Percentiles rank a stretch among this genome's conserved stretches.
phyloP scores from a whole-genome alignment of 768 basidiomycete genomes.

The Sporobolomyces phaffii region DNA sequence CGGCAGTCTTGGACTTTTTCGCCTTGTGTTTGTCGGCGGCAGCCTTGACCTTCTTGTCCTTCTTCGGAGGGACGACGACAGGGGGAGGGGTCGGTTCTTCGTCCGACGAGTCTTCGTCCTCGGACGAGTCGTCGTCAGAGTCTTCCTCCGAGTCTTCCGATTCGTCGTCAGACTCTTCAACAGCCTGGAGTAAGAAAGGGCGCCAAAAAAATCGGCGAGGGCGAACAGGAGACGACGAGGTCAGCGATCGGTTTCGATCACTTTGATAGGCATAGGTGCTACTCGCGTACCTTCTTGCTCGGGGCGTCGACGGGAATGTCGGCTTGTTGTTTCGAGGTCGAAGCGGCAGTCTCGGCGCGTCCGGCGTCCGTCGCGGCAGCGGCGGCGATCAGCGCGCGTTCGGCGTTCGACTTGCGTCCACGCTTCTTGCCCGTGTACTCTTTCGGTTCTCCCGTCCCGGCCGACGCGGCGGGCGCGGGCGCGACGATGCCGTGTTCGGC shows the following conservation, averaged over 20 bases:
- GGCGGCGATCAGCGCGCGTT: slow-evolving; percentile 7
- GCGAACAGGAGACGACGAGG: too few species aligned
- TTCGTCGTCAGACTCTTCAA: slow-evolving; percentile 12
- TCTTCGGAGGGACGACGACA: slow-evolving; percentile 11
- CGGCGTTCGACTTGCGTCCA: slow-evolving; percentile 32
- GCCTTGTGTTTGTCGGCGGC: slow-evolving; percentile 13
- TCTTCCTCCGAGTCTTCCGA: slow-evolving; percentile 8
- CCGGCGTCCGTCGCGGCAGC: slow-evolving; percentile 12
- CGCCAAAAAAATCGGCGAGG: too few species aligned
- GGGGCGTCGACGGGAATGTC: slow-evolving; percentile 28
- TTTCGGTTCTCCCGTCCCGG: background rate
- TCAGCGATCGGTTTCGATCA: too few species aligned
- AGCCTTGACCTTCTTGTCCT: slow-evolving; percentile 14
- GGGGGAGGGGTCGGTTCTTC: slow-evolving; percentile 8
- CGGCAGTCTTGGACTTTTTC: slow-evolving; percentile 10
- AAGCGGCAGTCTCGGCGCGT: background rate
- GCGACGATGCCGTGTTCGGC: slow-evolving; percentile 7
- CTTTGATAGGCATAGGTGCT: too few species aligned
- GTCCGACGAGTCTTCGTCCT: slow-evolving; percentile 4
- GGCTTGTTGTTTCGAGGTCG: background rate
- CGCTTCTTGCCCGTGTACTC: slow-evolving; percentile 38
- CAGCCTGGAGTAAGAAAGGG: background rate
- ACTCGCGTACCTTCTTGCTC: slow-evolving; percentile 29
- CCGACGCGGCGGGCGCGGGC: background rate
- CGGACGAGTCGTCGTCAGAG: background rate